These are phyloP conservation scores for Blumeriella jaapii DNA, from an alignment of 2,329 filamentous ascomycete species.

Conservation along the genomic window DNA sequence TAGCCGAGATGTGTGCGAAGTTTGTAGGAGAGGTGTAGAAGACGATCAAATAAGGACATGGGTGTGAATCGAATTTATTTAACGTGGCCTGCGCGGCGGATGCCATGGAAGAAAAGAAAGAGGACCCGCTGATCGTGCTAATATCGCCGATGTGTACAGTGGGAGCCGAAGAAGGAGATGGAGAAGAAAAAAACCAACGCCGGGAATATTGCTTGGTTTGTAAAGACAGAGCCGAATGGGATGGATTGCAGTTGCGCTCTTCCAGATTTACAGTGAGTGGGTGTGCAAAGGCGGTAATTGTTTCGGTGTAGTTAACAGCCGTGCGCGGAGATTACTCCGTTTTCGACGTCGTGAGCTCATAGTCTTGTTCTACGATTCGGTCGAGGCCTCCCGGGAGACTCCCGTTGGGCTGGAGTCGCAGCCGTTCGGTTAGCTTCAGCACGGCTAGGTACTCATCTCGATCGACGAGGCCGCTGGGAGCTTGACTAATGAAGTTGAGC, in stretches of 20 bases:
- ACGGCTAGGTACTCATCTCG: constrained; percentile 68
- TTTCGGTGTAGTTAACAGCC: constrained; percentile 14
- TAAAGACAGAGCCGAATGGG: constrained; percentile 14
- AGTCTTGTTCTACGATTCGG: constrained; percentile 27
- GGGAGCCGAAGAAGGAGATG: background rate
- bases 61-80: constrained; percentile 12
- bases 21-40: constrained; percentile 7
- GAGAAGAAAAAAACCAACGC: constrained; percentile 6
- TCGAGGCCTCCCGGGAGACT: constrained; percentile 31
- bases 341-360: constrained; percentile 21
- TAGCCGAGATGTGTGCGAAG: constrained; percentile 13
- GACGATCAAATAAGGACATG: constrained; percentile 11
- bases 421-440: constrained; percentile 74
- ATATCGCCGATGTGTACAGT: constrained; percentile 5
- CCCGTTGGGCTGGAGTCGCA: constrained; percentile 43
- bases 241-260: background rate
- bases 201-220: constrained; percentile 10
- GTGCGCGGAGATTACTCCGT: constrained; percentile 26
- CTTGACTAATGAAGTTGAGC: constrained; percentile 66
- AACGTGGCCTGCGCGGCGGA: background rate
- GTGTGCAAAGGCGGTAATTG: too few relatives aligned
- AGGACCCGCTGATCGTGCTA: constrained; percentile 5
- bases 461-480: constrained; percentile 55
- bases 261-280: constrained; percentile 6
- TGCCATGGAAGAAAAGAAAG: background rate